phyloP scores from a whole-genome alignment of 1,284 basidiomycete species.

The Porodaedalea pini region DNA sequence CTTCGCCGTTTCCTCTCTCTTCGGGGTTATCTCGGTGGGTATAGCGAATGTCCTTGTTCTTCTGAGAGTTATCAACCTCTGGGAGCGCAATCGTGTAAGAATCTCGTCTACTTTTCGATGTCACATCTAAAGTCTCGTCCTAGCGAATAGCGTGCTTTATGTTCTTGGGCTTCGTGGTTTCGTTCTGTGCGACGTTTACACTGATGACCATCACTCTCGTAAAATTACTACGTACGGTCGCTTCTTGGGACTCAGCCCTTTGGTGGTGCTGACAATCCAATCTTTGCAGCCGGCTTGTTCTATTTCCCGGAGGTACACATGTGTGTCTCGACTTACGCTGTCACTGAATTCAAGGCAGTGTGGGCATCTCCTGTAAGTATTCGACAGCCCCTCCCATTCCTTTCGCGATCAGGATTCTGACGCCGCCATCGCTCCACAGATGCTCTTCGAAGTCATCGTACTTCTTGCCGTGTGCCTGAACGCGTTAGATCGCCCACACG shows the following conservation, averaged over 20 bases:
- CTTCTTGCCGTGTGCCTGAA: slow-evolving; percentile 22
- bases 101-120: not conserved
- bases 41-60: slow-evolving; percentile 19
- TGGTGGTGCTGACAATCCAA: not conserved
- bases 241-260: not conserved
- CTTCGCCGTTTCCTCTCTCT: slow-evolving; percentile 4
- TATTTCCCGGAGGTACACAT: slow-evolving; percentile 9
- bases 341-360: slow-evolving; percentile 1
- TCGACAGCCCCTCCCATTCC: no score
- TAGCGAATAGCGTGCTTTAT: slow-evolving; percentile 9
- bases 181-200: slow-evolving; percentile 10
- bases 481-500: slow-evolving; percentile 23
- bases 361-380: slow-evolving; percentile 19
- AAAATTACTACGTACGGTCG: slow-evolving; percentile 12
- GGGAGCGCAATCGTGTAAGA: slow-evolving; percentile 19
- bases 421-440: slow-evolving; percentile 18
- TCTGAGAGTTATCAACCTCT: slow-evolving; percentile 17
- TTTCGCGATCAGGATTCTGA: not conserved
- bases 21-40: slow-evolving; percentile 17
- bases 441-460: slow-evolving; percentile 24
- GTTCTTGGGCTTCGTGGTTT: slow-evolving; percentile 8
- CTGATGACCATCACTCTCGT: slow-evolving; percentile 9
- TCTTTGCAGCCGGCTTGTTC: slow-evolving; percentile 10
- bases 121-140: not conserved
- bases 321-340: slow-evolving; percentile 1